phyloP scores from a whole-genome alignment of 805 yeast genomes.

The Candida boidinii region DNA sequence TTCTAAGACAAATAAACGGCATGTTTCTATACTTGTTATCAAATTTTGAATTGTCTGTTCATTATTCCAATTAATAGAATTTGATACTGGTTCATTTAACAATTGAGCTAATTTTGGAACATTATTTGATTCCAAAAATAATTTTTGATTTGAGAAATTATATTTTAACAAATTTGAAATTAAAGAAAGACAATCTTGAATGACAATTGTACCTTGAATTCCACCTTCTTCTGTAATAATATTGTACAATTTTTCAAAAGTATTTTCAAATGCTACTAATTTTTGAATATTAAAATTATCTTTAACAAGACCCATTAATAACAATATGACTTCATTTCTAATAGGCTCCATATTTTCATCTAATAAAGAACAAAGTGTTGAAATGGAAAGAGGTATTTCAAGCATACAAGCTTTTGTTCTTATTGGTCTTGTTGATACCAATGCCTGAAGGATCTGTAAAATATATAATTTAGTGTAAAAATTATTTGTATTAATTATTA shows the following conservation, averaged over 20 bases:
- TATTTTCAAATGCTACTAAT: constrained; percentile 88
- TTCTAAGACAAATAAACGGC: constrained; percentile 61
- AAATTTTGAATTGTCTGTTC: constrained; percentile 66
- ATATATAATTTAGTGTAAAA: constrained; percentile 77
- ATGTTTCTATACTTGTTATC: constrained; percentile 59
- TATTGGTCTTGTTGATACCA: constrained; percentile 66
- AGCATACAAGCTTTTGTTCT: constrained; percentile 69
- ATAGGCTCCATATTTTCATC: constrained; percentile 74
- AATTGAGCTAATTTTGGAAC: constrained; percentile 55
- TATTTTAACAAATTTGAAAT: constrained; percentile 65
- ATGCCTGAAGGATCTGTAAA: constrained; percentile 75
- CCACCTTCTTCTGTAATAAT: constrained; percentile 86
- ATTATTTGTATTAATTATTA: constrained; percentile 41
- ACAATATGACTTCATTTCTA: constrained; percentile 76
- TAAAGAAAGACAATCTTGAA: constrained; percentile 79
- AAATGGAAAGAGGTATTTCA: constrained; percentile 68
- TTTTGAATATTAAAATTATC: constrained; percentile 84
- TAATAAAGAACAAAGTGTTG: constrained; percentile 57
- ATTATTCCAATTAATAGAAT: constrained; percentile 62
- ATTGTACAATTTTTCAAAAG: constrained; percentile 74
- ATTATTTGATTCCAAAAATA: constrained; percentile 80
- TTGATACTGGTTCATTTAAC: constrained; percentile 50
- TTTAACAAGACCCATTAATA: constrained; percentile 76
- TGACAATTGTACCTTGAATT: constrained; percentile 78
- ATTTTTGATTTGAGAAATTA: constrained; percentile 84